Base-by-base conservation (phyloP, 1,284 basidiomycete genomes). In the Vanrija pseudolonga region DNA sequence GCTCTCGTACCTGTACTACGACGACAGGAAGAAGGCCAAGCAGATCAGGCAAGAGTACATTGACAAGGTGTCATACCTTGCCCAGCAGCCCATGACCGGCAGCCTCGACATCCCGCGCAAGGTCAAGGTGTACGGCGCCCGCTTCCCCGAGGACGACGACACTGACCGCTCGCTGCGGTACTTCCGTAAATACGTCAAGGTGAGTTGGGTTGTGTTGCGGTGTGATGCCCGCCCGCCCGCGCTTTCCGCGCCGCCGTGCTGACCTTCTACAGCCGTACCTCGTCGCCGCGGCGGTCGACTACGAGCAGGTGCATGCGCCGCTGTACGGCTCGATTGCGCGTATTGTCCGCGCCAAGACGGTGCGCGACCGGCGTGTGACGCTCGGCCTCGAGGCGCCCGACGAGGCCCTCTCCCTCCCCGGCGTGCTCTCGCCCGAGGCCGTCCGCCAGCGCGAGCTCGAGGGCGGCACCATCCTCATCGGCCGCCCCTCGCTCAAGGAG, bases 151-250 rank as follows among this genome's bases (percentile, higher is more conserved):
- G 45, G 96, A 98, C 74, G 91, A 95, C 67, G 93, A 98, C 69
- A 85, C 85, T 63, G 86, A 93, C 71, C 85, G 89, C 59, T 84
- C 85, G 51, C 78, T 90, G 68, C 85, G 81, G 72, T 92, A 90
- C 80, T 98, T 98, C 78, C 86, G 89, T 71, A 91, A 89, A 80
- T 98, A 96, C 77, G 85, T 97, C 80, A 96, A 96, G 87, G 93
- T 95, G 65, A 66, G 79, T 68, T 47, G 56, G 51, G 5, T 24
- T 4, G 40, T 8, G 51, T 51, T 38, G n/a, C n/a, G n/a, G 26
- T 26, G 26, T 11, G 26, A 26, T 26, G 26, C 2, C 26, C 26
- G 26, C 26, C 11, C 11, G 26, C n/a, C n/a, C n/a, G n/a, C n/a
- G n/a, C n/a, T n/a, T n/a, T n/a, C n/a, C n/a, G n/a, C n/a, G n/a